These are phyloP conservation scores for Pezicula rhizophila DNA, from an alignment of 2,329 filamentous ascomycete genomes.

Conservation along the genomic window DNA sequence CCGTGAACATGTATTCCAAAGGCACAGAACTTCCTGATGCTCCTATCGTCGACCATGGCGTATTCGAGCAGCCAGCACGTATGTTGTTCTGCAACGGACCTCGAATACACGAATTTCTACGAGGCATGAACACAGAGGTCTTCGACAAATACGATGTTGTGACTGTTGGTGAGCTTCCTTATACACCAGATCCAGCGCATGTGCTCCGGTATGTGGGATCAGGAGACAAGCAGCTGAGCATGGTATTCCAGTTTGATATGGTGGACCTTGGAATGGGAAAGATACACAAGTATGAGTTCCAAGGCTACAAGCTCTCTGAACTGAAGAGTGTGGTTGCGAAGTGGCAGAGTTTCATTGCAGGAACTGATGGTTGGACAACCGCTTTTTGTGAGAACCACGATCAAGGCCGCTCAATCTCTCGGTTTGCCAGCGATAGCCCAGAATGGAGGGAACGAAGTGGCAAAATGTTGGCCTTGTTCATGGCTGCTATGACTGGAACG, in stretches of 20 bases:
- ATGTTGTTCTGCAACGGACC: slow-evolving; percentile 63
- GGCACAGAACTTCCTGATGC: slow-evolving; percentile 52
- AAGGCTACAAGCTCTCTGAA: slow-evolving; percentile 39
- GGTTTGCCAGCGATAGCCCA: slow-evolving; percentile 32
- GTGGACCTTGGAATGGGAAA: slow-evolving; percentile 54
- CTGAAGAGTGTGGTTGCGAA: slow-evolving; percentile 42
- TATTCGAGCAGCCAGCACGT: slow-evolving; percentile 42
- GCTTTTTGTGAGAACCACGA: slow-evolving; percentile 61
- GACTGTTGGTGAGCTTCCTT: slow-evolving; percentile 64
- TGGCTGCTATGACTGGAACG: slow-evolving; percentile 46
- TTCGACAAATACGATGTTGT: slow-evolving; percentile 57
- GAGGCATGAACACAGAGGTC: slow-evolving; percentile 57
- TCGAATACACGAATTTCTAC: slow-evolving; percentile 60
- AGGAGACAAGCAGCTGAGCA: slow-evolving; percentile 54
- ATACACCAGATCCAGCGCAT: slow-evolving; percentile 50
- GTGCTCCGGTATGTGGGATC: slow-evolving; percentile 56
- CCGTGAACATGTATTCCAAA: slow-evolving; percentile 69
- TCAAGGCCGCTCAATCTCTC: slow-evolving; percentile 48
- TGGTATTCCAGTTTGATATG: slow-evolving; percentile 65
- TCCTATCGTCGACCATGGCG: slow-evolving; percentile 41
- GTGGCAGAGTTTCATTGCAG: slow-evolving; percentile 46
- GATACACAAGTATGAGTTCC: slow-evolving; percentile 45
- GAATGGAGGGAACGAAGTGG: slow-evolving; percentile 24
- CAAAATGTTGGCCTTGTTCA: slow-evolving; percentile 47
- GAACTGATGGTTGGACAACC: slow-evolving; percentile 52